Evolutionary conservation across 1,284 basidiomycete species (phyloP), one percentile per base, ranked within the genome.

Genomic region (Sporisorium graminicola): DNA sequence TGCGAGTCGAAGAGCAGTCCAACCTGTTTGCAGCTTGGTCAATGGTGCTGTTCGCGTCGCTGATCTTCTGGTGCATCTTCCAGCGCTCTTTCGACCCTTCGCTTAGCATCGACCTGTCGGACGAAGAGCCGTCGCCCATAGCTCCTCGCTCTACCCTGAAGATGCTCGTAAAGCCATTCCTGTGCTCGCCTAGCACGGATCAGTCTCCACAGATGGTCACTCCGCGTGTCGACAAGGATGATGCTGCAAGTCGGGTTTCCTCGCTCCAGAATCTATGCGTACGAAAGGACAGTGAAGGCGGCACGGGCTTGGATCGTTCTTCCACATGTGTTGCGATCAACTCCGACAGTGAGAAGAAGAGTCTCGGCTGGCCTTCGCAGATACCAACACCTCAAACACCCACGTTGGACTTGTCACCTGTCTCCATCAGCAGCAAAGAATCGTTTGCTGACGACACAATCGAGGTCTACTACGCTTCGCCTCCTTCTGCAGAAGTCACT

Each of bases 1-100:
- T 27, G 20, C n/a, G 27, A 0, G 5, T 26, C 2, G 47, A 61
- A 12, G 24, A 40, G 5, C 12, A 10, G 16, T 33, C 49, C 14
- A 53, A 44, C 18, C 44, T 74, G 18, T 27, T 59, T 26, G 65
- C 62, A 0, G 42, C 49, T 7, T 74, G 50, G 29, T 33, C 49
- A 6, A 55, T 62, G 31, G 49, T 58, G 3, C 7, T 61, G 2
- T 65, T 61, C 33, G 65, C 53, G 8, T 44, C 37, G 6, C 6
- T 68, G 5, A 52, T 35, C n/a, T 6, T 68, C 16, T 51, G 37
- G 14, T 60, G 47, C 62, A 65, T 68, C 37, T 65, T 61, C 22
- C 50, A 52, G 58, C 65, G 71, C 10, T 65, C 71, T 3, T 65
- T 74, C 26, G 71, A 74, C 43, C 71, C 71, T n/a, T 64, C 71